Percentiles rank a stretch among this genome's conserved stretches.
phyloP scores from a whole-genome alignment of 192 early-diverging fungal genomes.

The Chytriomyces confervae region DNA sequence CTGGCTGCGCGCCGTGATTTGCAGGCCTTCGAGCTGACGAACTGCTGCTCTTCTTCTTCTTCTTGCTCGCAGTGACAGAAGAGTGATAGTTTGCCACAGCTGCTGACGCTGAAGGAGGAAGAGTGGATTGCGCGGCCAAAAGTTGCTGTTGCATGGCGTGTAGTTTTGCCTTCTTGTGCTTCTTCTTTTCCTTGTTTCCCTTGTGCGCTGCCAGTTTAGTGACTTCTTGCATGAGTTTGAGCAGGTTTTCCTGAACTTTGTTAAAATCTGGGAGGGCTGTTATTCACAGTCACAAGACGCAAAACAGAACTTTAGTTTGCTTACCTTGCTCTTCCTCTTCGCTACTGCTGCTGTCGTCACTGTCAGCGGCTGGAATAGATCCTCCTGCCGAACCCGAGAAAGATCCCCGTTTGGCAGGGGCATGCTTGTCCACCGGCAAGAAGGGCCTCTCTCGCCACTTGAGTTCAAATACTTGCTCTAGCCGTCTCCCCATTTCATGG shows the following conservation, averaged over 20 bases:
- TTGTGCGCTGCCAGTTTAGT: slow-evolving; percentile 21
- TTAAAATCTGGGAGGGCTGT: background rate
- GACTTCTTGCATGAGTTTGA: slow-evolving; percentile 39
- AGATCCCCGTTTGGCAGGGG: background rate
- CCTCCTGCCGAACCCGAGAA: background rate
- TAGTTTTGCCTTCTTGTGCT: slow-evolving; percentile 36
- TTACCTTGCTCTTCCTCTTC: slow-evolving; percentile 35
- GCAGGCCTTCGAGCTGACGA: slow-evolving; percentile 12
- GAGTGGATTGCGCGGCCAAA: background rate
- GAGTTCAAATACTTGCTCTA: slow-evolving; percentile 79
- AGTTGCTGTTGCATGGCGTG: slow-evolving; percentile 23
- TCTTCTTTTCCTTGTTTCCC: slow-evolving; percentile 40
- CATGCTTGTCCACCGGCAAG: background rate
- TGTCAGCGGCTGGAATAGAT: background rate
- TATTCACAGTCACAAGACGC: background rate
- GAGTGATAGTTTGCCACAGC: slow-evolving; percentile 3
- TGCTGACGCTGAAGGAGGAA: slow-evolving; percentile 9
- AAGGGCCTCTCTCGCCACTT: slow-evolving; percentile 66
- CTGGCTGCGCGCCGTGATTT: background rate
- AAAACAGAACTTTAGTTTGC: background rate
- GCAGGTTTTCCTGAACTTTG: slow-evolving; percentile 25
- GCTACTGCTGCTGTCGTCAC: slow-evolving; percentile 19
- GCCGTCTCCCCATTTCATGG: slow-evolving; percentile 68
- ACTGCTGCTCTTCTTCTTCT: slow-evolving; percentile 33
- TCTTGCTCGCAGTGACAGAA: slow-evolving; percentile 39